Conservation (phyloP, 768 basidiomycete species). For the Coprinopsis strossmayeri region DNA sequence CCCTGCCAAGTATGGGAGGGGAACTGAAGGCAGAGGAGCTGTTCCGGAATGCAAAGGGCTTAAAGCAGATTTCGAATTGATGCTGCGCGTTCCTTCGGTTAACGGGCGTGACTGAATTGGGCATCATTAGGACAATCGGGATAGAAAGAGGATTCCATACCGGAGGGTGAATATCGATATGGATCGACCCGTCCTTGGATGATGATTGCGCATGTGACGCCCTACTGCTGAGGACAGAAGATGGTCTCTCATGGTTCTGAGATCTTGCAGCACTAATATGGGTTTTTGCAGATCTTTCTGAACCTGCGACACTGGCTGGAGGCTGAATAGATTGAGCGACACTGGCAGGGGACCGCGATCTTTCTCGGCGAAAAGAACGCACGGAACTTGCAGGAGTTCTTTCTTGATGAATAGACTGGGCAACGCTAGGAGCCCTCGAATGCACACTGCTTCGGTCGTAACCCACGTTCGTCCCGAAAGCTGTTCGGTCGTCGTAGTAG, state of each 20-base stretch:
- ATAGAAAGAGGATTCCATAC: constrained; percentile 18
- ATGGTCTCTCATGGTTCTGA: constrained; percentile 2
- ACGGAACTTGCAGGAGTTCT: background rate
- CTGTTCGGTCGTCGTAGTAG: background rate
- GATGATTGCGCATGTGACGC: constrained; percentile 17
- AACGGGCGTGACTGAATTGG: constrained; percentile 20
- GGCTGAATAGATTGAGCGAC: background rate
- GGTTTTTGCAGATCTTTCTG: background rate
- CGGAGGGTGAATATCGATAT: constrained; percentile 32
- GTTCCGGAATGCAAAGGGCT: constrained; percentile 4
- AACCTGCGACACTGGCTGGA: no score
- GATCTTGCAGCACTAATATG: background rate
- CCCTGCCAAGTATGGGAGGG: background rate
- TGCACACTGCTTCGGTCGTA: no score
- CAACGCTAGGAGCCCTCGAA: no score
- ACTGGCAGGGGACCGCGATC: background rate
- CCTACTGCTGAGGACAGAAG: background rate
- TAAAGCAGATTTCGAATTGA: constrained; percentile 5
- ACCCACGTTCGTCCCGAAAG: background rate
- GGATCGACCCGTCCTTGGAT: no score
- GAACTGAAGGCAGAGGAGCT: constrained; percentile 5
- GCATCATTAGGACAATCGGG: no score
- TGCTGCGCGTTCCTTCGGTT: constrained; percentile 16
- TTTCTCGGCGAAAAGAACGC: background rate
- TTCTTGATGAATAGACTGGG: no score